Evolutionary conservation across 2,329 filamentous ascomycete species (phyloP).

Genomic region (Epicoccum sorghinum): DNA sequence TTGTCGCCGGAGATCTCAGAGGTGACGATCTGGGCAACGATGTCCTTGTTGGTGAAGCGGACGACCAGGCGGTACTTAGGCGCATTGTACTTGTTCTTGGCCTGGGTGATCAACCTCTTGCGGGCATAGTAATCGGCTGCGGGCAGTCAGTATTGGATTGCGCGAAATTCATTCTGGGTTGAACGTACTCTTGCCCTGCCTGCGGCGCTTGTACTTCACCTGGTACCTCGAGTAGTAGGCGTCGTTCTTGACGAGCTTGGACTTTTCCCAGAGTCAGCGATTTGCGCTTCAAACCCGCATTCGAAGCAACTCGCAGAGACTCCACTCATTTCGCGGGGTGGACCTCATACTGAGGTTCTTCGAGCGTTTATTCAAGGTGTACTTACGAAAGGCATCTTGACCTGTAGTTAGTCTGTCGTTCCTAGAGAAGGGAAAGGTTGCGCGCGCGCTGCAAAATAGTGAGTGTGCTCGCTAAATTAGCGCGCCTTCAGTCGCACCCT

Average conservation of each 20-base stretch:
- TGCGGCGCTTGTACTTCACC: slow-evolving; percentile 99
- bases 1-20: slow-evolving; percentile 98
- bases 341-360: slow-evolving; percentile 24
- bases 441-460: slow-evolving; percentile 24
- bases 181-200: slow-evolving; percentile 94
- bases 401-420: slow-evolving; percentile 34
- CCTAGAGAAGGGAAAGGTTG: slow-evolving; percentile 33
- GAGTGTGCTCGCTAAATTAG: slow-evolving; percentile 25
- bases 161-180: background rate
- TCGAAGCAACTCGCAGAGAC: slow-evolving; percentile 91
- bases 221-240: slow-evolving; percentile 99
- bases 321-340: slow-evolving; percentile 42
- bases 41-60: slow-evolving; percentile 99
- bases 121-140: slow-evolving; percentile 98
- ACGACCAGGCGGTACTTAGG: slow-evolving; percentile 99
- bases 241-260: slow-evolving; percentile 96
- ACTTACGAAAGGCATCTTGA: slow-evolving; percentile 59
- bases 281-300: slow-evolving; percentile 89
- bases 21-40: slow-evolving; percentile 95
- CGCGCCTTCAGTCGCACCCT: slow-evolving; percentile 17
- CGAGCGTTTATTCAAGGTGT: slow-evolving; percentile 28
- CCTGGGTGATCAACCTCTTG: slow-evolving; percentile 99
- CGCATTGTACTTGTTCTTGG: slow-evolving; percentile 99
- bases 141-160: slow-evolving; percentile 60
- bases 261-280: slow-evolving; percentile 96